phyloP scores from a whole-genome alignment of 371 early-diverging fungal species.

The Smittium culicis region DNA sequence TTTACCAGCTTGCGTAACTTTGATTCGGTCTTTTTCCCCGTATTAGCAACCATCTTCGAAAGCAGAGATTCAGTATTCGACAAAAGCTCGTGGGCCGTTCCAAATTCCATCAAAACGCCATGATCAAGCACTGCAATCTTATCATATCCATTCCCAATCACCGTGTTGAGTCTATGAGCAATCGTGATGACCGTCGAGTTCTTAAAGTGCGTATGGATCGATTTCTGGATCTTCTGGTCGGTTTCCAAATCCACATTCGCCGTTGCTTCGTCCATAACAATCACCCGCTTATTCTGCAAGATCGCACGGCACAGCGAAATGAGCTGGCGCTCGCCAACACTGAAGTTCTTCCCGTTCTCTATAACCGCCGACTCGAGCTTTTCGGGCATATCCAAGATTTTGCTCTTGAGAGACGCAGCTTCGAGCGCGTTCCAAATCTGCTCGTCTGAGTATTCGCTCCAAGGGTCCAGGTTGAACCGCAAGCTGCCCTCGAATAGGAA shows the following conservation, averaged over 20 bases:
- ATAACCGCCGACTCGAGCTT: slow-evolving; percentile 11
- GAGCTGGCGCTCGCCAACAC: slow-evolving; percentile 51
- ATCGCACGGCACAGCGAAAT: slow-evolving; percentile 47
- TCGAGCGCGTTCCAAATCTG: slow-evolving; percentile 36
- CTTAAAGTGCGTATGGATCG: slow-evolving; percentile 46
- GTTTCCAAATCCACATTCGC: slow-evolving; percentile 49
- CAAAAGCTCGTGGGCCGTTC: no score
- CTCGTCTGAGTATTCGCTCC: slow-evolving; percentile 31
- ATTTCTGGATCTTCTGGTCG: slow-evolving; percentile 46
- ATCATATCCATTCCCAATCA: no score
- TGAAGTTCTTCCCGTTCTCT: slow-evolving; percentile 37
- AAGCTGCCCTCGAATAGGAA: slow-evolving; percentile 41
- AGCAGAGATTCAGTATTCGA: no score
- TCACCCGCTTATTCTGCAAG: slow-evolving; percentile 29
- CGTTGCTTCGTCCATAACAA: slow-evolving; percentile 47
- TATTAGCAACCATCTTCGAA: no score
- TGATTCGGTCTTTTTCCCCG: no score
- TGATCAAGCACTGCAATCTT: no score
- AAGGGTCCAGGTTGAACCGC: slow-evolving; percentile 42
- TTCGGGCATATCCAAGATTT: background rate
- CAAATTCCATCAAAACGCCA: no score
- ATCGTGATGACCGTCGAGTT: slow-evolving; percentile 61
- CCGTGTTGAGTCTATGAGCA: slow-evolving; percentile 67
- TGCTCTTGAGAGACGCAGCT: slow-evolving; percentile 1
- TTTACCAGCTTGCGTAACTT: no score